A percentile compares a stretch with the other conserved stretches of the same genome.
These are phyloP conservation scores for Gelatoporia subvermispora DNA, from an alignment of 768 basidiomycete genomes.

Conservation along the genomic window DNA sequence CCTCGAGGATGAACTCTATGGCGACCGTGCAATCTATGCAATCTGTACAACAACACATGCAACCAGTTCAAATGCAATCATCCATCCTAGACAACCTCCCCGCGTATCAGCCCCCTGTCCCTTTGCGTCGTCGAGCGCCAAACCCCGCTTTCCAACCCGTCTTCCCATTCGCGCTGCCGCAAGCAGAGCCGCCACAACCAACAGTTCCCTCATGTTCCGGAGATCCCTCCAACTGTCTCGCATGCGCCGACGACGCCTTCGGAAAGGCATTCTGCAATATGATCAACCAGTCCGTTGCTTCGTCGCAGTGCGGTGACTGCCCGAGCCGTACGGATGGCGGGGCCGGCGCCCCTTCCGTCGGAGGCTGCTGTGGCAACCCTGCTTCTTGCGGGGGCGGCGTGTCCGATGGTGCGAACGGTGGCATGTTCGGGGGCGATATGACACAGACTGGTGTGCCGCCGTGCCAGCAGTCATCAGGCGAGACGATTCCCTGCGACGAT, in stretches of 20 bases:
- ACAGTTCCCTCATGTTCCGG: slow-evolving; percentile 61
- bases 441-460: background rate
- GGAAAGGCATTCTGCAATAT: slow-evolving; percentile 86
- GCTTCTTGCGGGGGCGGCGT: slow-evolving; percentile 13
- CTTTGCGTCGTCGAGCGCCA: slow-evolving; percentile 57
- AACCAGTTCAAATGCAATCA: slow-evolving; percentile 15
- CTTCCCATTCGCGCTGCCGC: slow-evolving; percentile 43
- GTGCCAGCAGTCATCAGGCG: slow-evolving; percentile 18
- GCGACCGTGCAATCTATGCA: background rate
- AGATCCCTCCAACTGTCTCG: slow-evolving; percentile 80
- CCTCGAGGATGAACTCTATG: slow-evolving; percentile 12
- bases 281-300: slow-evolving; percentile 56
- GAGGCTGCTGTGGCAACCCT: slow-evolving; percentile 35
- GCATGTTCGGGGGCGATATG: background rate
- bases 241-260: slow-evolving; percentile 81
- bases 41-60: slow-evolving; percentile 1
- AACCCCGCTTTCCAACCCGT: slow-evolving; percentile 39
- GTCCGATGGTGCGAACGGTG: background rate
- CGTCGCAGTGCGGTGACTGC: slow-evolving; percentile 44
- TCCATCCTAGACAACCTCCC: slow-evolving; percentile 77
- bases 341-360: slow-evolving; percentile 15
- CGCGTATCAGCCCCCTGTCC: slow-evolving; percentile 76
- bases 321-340: slow-evolving; percentile 18
- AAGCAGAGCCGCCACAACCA: slow-evolving; percentile 21
- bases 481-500: slow-evolving; percentile 72